A percentile compares a stretch with the other conserved stretches of the same genome.
Evolutionary conservation across 441 rosid species (phyloP).

Genomic region (Corymbia citriodora): DNA sequence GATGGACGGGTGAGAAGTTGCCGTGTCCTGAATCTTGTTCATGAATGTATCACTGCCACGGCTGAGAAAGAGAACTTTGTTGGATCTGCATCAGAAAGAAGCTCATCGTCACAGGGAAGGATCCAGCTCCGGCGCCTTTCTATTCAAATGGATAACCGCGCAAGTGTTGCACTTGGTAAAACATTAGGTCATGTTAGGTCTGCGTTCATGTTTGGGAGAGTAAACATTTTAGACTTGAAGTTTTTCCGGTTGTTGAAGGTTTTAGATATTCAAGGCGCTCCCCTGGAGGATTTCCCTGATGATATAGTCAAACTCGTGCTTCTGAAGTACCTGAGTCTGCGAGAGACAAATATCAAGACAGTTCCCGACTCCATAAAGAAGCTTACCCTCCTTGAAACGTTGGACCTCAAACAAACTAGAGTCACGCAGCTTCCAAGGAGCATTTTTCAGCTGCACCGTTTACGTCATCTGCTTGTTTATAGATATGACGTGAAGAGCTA

Average conservation of each 20-base stretch:
- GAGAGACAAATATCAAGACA: background rate
- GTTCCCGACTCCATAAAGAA: background rate
- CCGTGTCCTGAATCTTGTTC: background rate
- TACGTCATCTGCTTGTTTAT: no score
- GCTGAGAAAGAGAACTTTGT: conserved; percentile 6
- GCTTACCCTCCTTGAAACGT: no score
- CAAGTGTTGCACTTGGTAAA: background rate
- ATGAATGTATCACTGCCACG: background rate
- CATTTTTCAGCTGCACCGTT: no score
- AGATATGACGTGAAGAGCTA: no score
- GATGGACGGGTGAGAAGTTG: conserved; percentile 5
- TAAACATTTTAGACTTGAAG: background rate
- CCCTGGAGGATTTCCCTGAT: background rate
- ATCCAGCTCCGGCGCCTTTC: background rate
- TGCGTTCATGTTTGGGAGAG: background rate
- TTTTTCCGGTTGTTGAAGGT: background rate
- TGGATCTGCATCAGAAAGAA: background rate
- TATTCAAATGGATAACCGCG: background rate
- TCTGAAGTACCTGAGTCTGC: background rate
- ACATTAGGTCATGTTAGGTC: background rate
- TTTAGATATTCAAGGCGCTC: background rate
- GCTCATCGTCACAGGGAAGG: background rate
- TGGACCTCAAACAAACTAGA: no score
- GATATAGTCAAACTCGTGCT: background rate
- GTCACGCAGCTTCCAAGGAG: no score